Conservation (phyloP, 108 stramenopile genomes). For the Nannochloropsis salina region DNA sequence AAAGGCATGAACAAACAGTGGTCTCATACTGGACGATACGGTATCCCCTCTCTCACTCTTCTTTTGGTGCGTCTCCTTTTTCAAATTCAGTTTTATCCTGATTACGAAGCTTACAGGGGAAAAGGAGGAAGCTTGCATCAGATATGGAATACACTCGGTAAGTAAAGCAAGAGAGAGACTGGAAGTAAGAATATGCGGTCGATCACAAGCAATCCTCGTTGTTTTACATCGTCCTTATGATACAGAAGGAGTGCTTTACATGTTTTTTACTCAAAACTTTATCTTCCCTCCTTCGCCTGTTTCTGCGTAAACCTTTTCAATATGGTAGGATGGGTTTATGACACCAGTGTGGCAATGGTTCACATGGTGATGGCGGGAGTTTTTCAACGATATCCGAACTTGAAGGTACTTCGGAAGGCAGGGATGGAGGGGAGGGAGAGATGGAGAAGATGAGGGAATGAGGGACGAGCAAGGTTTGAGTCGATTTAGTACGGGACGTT, state of each 20-base stretch:
- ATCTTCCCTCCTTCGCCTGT: not conserved
- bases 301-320: not conserved
- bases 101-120: slow-evolving; percentile 46
- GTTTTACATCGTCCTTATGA: no score
- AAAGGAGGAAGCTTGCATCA: slow-evolving; percentile 41
- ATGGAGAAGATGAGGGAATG: not conserved
- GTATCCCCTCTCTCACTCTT: not conserved
- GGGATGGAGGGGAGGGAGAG: not conserved
- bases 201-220: not conserved
- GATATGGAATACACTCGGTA: slow-evolving; percentile 49
- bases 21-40: no score
- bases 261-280: not conserved
- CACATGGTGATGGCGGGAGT: slow-evolving; percentile 51
- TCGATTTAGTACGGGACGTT: no score
- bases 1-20: no score
- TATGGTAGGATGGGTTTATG: slow-evolving; percentile 43
- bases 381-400: slow-evolving; percentile 44
- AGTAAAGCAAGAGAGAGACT: not conserved
- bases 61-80: not conserved
- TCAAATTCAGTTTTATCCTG: slow-evolving; percentile 24
- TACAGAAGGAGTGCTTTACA: no score
- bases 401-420: not conserved
- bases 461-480: no score
- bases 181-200: not conserved
- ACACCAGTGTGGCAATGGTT: slow-evolving; percentile 51